Conservation (phyloP, 176 grass and related monocot species). For the Otatea glauca region DNA sequence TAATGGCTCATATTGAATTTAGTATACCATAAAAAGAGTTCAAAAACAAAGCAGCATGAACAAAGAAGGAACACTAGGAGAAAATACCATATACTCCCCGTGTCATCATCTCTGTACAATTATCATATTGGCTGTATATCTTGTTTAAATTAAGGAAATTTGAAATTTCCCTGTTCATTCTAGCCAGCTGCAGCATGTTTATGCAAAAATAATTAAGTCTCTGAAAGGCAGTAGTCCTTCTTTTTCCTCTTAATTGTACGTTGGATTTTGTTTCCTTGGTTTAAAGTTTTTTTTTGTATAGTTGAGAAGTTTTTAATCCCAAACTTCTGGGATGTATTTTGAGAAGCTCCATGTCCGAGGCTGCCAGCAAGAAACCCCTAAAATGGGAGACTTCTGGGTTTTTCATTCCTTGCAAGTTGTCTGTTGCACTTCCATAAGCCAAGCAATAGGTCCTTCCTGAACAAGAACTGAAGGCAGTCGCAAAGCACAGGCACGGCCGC, state of each 20-base stretch:
- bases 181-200: background rate
- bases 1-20: no score
- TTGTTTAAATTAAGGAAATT: conserved; percentile 33
- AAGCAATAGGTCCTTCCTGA: conserved; percentile 9
- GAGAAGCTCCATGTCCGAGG: background rate
- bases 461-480: background rate
- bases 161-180: background rate
- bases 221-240: background rate
- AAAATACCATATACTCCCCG: background rate
- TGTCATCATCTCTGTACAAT: background rate
- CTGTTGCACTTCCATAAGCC: background rate
- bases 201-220: background rate
- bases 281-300: background rate
- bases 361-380: background rate
- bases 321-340: background rate
- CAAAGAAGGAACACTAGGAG: background rate
- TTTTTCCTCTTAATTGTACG: background rate
- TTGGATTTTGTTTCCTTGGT: background rate
- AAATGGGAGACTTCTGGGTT: background rate
- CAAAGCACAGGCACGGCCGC: background rate
- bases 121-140: conserved; percentile 9
- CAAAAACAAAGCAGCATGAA: background rate
- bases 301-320: background rate
- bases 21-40: no score
- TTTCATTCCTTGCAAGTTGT: conserved; percentile 6